Percentiles rank a stretch among this genome's conserved stretches.
These are phyloP conservation scores for Helicocarpus griseus DNA, from an alignment of 2,329 filamentous ascomycete genomes.

Conservation along the genomic window DNA sequence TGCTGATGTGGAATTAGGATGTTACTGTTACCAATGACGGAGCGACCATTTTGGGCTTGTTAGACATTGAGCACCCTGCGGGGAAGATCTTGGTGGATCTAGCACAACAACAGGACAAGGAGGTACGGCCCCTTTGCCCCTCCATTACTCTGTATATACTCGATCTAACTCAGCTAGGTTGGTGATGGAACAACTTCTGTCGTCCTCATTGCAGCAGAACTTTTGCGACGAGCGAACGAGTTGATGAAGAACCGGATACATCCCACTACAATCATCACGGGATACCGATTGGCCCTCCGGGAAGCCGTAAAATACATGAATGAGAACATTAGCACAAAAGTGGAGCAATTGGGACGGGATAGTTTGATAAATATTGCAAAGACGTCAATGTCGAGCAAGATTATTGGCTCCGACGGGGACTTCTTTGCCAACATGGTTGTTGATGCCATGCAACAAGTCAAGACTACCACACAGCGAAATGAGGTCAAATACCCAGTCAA, in stretches of 20 bases:
- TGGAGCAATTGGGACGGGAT: constrained; percentile 81
- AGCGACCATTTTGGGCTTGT: constrained; percentile 85
- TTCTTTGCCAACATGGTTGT: constrained; percentile 98
- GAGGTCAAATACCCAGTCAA: constrained; percentile 97
- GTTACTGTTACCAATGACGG: constrained; percentile 99
- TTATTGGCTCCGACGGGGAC: constrained; percentile 89
- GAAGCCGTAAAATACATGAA: constrained; percentile 99
- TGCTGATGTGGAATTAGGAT: constrained; percentile 49
- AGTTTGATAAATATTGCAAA: constrained; percentile 91
- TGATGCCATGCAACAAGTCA: constrained; percentile 90
- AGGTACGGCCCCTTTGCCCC: constrained; percentile 37
- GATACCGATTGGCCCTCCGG: constrained; percentile 86
- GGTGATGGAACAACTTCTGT: constrained; percentile 97
- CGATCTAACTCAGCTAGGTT: constrained; percentile 41
- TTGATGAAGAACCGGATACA: constrained; percentile 99
- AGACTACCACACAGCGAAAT: constrained; percentile 79
- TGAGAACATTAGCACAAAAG: constrained; percentile 94
- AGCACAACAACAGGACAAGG: constrained; percentile 97
- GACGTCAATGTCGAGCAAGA: constrained; percentile 99
- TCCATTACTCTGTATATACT: neutral
- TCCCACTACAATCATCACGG: constrained; percentile 97
- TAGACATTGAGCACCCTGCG: constrained; percentile 95
- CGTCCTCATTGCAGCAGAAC: constrained; percentile 91
- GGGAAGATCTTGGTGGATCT: constrained; percentile 97
- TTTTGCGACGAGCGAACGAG: constrained; percentile 88